Percentiles rank a stretch among this genome's conserved stretches.
Evolutionary conservation across 2,329 filamentous ascomycete genomes (phyloP).

Genomic region (Penicillium janthinellum): DNA sequence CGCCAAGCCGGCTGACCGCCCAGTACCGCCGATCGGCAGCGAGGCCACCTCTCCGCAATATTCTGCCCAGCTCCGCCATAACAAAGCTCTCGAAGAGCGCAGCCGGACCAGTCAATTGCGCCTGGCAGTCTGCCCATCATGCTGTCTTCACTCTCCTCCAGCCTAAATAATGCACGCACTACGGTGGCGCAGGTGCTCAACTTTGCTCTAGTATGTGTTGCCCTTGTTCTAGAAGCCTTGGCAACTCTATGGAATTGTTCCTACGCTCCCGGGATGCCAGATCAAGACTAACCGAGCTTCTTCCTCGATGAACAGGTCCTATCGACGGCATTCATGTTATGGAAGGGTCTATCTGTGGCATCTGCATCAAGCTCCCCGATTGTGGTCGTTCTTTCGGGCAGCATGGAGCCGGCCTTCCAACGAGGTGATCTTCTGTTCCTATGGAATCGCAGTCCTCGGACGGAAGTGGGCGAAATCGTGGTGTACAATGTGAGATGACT

Average conservation of each 20-base stretch:
- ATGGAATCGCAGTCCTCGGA: slow-evolving; percentile 63
- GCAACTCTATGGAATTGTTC: neutral
- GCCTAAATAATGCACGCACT: slow-evolving; percentile 71
- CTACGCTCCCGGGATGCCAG: neutral
- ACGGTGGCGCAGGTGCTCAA: slow-evolving; percentile 80
- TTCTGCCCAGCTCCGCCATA: slow-evolving; percentile 14
- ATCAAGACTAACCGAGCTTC: neutral
- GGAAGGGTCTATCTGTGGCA: slow-evolving; percentile 82
- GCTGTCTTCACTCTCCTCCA: slow-evolving; percentile 64
- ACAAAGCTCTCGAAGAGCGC: slow-evolving; percentile 14
- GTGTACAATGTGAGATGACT: slow-evolving; percentile 67
- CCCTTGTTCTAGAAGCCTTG: neutral
- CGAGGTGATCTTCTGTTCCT: slow-evolving; percentile 65
- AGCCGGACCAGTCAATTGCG: slow-evolving; percentile 6
- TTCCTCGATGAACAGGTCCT: slow-evolving; percentile 56
- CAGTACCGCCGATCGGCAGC: neutral
- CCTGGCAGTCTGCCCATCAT: slow-evolving; percentile 51
- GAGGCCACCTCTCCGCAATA: slow-evolving; percentile 28
- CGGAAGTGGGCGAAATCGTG: slow-evolving; percentile 71
- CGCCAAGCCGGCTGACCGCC: slow-evolving; percentile 1
- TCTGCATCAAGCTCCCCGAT: slow-evolving; percentile 73
- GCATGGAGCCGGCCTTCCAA: slow-evolving; percentile 69
- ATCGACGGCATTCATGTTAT: slow-evolving; percentile 88
- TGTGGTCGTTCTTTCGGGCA: slow-evolving; percentile 67
- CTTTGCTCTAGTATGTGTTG: slow-evolving; percentile 64